Percentiles rank a stretch among this genome's conserved stretches.
These are phyloP conservation scores for Bryopsis sp. DNA, from an alignment of 139 green algal species.

Conservation along the genomic window DNA sequence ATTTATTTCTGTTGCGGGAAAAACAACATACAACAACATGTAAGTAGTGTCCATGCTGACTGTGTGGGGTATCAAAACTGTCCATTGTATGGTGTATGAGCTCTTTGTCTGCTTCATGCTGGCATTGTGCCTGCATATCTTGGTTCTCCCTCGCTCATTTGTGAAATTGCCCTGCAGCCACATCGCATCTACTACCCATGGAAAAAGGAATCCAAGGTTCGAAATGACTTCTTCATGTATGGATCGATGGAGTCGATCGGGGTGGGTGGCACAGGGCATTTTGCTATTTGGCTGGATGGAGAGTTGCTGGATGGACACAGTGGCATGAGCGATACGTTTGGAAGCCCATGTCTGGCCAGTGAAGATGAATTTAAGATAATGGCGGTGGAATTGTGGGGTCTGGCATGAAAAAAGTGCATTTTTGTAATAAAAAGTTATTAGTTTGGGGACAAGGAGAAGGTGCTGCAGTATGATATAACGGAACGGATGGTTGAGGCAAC, in stretches of 20 bases:
- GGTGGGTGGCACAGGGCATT: conserved; percentile 54
- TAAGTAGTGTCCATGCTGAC: no score
- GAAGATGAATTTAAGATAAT: conserved; percentile 42
- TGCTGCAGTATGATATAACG: no score
- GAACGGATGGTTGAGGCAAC: no score
- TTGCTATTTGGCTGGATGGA: conserved; percentile 63
- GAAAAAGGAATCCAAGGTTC: conserved; percentile 26
- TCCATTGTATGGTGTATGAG: no score
- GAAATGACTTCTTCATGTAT: conserved; percentile 75
- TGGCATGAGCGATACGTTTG: conserved; percentile 49
- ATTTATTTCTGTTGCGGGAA: no score
- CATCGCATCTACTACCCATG: conserved; percentile 40
- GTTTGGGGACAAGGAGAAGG: no score
- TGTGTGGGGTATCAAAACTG: no score
- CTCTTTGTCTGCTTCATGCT: no score
- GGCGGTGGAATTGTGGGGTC: conserved; percentile 37
- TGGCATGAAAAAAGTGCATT: conserved; percentile 10
- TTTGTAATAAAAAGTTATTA: no score
- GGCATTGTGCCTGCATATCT: neutral
- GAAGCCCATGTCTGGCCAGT: conserved; percentile 35
- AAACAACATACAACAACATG: no score
- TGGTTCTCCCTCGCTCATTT: neutral
- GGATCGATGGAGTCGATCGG: conserved; percentile 43
- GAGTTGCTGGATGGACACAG: conserved; percentile 50
- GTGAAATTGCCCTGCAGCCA: conserved; percentile 39